These are phyloP conservation scores for Ustilago bromivora DNA, from an alignment of 1,284 basidiomycete genomes.

Conservation along the genomic window DNA sequence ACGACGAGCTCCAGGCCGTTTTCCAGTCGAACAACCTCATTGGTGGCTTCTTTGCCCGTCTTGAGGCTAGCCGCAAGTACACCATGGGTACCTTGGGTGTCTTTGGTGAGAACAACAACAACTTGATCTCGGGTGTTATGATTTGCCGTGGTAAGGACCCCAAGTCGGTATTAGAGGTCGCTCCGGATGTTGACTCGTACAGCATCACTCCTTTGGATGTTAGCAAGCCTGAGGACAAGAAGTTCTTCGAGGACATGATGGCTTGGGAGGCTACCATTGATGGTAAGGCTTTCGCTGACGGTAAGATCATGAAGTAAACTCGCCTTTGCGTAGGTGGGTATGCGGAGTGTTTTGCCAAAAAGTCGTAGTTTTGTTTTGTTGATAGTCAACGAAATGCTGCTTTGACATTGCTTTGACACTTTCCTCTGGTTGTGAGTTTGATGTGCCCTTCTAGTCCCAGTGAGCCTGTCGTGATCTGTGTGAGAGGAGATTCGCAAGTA, in stretches of 20 bases:
- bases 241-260: slow-evolving; percentile 69
- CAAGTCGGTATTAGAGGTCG: slow-evolving; percentile 70
- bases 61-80: slow-evolving; percentile 72
- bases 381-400: neutral
- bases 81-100: slow-evolving; percentile 93
- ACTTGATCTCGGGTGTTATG: slow-evolving; percentile 76
- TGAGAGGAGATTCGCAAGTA: neutral
- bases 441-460: neutral
- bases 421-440: neutral
- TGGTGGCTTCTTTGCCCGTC: slow-evolving; percentile 92
- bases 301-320: slow-evolving; percentile 68
- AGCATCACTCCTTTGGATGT: slow-evolving; percentile 75
- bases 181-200: slow-evolving; percentile 95
- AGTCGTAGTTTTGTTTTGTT: slow-evolving; percentile 2
- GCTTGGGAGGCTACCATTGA: slow-evolving; percentile 66
- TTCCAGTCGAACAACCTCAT: slow-evolving; percentile 75
- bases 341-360: neutral
- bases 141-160: slow-evolving; percentile 80
- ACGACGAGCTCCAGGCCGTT: slow-evolving; percentile 86
- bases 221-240: slow-evolving; percentile 67
- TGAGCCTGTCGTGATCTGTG: neutral
- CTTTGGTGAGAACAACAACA: slow-evolving; percentile 81
- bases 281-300: slow-evolving; percentile 62
- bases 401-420: neutral
- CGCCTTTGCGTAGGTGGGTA: neutral